Evolutionary conservation across 2,329 filamentous ascomycete genomes (phyloP), one percentile per base, ranked within the genome.

Genomic region (Cordyceps tenuipes): DNA sequence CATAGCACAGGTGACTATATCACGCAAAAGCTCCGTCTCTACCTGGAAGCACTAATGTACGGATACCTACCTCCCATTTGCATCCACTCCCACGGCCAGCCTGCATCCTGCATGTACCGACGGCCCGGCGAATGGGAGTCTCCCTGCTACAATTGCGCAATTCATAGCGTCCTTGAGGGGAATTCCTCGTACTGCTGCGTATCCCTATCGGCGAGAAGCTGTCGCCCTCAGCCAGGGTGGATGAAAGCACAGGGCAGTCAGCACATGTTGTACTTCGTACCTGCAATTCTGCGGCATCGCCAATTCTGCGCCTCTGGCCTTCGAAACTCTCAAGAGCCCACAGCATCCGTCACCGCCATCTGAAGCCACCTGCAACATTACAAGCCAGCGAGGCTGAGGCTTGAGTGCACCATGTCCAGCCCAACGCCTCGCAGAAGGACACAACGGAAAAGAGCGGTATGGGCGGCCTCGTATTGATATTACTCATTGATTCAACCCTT

Each of bases 71-170:
- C 31, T 34, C n/a, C 26, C 49, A 53, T 52, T 23, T 19, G 13
- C 31, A 39, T 47, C 43, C 43, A 36, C 54, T 36, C 44, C 44
- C 21, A 9, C 51, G 31, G 13, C 39, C 23, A 47, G 17, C 46
- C 31, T 50, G 55, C 55, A 43, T 50, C 46, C 31, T 50, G 55
- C 55, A 43, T 50, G 4, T 34, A 43, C 31, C 55, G 46, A 57
- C 19, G 46, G 46, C 19, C 46, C 23, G 23, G 34, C 55, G 46
- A 57, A 57, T 57, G 34, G 36, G 12, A 57, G 34, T 8, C 46
- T 21, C 17, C 53, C n/a, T 36, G n/a, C n/a, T 36, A 12, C 53
- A 46, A 56, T 56, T 56, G 53, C 53, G 53, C 53, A 56, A 56
- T 56, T 43, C 41, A 56, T 17, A 43, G 53, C n/a, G 15, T n/a